Conservation (phyloP, 257 asterid genomes). For the Fraxinus quadrangulata region DNA sequence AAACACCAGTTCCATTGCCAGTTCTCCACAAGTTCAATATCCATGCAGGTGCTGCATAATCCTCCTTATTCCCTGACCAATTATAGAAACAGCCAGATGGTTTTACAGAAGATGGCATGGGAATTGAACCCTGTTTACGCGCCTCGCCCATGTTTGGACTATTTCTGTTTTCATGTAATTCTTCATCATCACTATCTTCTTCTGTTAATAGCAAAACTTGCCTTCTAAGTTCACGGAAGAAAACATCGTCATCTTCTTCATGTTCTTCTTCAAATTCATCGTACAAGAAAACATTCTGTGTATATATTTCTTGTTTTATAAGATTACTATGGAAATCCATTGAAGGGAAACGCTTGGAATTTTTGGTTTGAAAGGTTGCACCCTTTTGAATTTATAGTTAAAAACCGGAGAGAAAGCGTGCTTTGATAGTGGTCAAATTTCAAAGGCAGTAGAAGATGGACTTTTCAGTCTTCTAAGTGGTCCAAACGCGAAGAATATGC, state of each 20-base stretch:
- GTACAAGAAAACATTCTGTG: constrained; percentile 16
- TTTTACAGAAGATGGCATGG: not conserved
- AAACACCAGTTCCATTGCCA: constrained; percentile 83
- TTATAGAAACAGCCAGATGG: constrained; percentile 32
- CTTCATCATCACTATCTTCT: constrained; percentile 21
- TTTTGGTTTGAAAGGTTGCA: not conserved
- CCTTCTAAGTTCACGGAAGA: constrained; percentile 23
- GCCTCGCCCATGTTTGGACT: not conserved
- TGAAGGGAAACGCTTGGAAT: constrained; percentile 8
- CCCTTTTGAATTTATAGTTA: not conserved
- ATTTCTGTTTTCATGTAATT: not conserved
- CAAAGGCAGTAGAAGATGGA: constrained; percentile 27
- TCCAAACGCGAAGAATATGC: constrained; percentile 44
- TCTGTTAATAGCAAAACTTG: constrained; percentile 21
- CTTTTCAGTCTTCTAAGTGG: constrained; percentile 26
- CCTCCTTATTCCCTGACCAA: constrained; percentile 53
- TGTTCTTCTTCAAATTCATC: constrained; percentile 24
- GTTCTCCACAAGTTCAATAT: constrained; percentile 56
- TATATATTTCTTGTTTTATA: constrained; percentile 24
- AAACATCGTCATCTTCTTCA: constrained; percentile 3
- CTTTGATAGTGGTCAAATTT: constrained; percentile 45
- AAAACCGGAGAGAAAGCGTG: constrained; percentile 11
- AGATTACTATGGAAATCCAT: constrained; percentile 37
- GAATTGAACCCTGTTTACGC: not conserved
- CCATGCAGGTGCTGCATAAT: constrained; percentile 51